A percentile compares a stretch with the other conserved stretches of the same genome.
Evolutionary conservation across 768 basidiomycete genomes (phyloP).

Genomic region (Suillus paluster): DNA sequence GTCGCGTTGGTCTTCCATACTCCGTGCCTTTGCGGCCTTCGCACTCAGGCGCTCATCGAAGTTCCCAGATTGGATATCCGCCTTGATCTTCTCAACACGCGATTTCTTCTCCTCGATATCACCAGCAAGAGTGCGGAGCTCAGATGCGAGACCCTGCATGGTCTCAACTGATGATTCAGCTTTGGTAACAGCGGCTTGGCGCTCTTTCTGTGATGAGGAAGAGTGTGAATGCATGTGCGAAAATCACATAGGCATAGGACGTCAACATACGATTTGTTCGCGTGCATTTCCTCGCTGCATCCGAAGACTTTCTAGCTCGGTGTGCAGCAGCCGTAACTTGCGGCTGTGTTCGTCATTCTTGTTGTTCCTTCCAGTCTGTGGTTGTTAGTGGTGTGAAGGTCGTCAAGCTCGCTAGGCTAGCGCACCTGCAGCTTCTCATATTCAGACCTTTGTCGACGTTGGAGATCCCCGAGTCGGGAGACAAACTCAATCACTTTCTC

Average conservation of each 20-base stretch:
- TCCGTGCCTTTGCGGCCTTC: slow-evolving; percentile 54
- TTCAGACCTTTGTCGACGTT: slow-evolving; percentile 62
- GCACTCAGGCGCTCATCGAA: slow-evolving; percentile 68
- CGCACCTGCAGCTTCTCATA: slow-evolving; percentile 71
- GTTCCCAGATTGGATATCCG: slow-evolving; percentile 59
- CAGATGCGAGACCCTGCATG: slow-evolving; percentile 55
- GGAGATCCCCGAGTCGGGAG: slow-evolving; percentile 63
- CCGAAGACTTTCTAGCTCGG: slow-evolving; percentile 56
- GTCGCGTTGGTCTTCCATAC: slow-evolving; percentile 73
- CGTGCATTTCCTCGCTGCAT: slow-evolving; percentile 55
- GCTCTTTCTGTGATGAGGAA: slow-evolving; percentile 44
- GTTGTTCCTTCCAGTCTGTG: slow-evolving; percentile 51
- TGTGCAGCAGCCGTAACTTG: slow-evolving; percentile 59
- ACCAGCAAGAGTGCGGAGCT: slow-evolving; percentile 54
- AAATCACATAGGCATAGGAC: neutral
- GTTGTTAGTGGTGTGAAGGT: neutral
- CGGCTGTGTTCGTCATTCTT: slow-evolving; percentile 70
- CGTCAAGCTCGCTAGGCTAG: neutral
- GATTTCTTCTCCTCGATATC: slow-evolving; percentile 74
- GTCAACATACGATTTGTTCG: slow-evolving; percentile 57
- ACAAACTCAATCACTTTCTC: slow-evolving; percentile 78
- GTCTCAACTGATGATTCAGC: slow-evolving; percentile 62
- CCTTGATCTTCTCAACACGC: slow-evolving; percentile 62
- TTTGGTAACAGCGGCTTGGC: slow-evolving; percentile 52
- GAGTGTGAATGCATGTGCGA: slow-evolving; percentile 3